Conservation (phyloP, 768 basidiomycete species). For the Baorangia bicolor region DNA sequence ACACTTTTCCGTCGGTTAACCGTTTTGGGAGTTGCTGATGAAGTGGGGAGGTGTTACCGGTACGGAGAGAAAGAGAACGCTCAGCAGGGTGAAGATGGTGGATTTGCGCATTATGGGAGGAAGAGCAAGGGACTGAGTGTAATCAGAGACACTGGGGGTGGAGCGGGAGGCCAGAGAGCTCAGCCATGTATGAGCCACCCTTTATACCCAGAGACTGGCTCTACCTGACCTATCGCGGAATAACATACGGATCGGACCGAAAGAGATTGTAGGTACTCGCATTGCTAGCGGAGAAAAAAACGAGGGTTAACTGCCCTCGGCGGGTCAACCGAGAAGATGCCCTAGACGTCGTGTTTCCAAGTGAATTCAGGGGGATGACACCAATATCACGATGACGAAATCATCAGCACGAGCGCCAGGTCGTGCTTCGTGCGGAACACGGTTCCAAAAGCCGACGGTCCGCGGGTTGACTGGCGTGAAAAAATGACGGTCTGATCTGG, state of each 20-base stretch:
- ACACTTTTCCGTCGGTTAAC: slow-evolving; percentile 52
- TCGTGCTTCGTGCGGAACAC: too few species aligned
- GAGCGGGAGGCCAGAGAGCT: neutral
- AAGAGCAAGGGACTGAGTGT: neutral
- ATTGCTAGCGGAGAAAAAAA: neutral
- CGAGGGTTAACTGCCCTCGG: too few species aligned
- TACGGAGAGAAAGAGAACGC: slow-evolving; percentile 39
- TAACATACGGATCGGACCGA: slow-evolving; percentile 5
- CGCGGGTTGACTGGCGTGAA: too few species aligned
- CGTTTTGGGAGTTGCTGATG: slow-evolving; percentile 45
- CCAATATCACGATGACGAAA: too few species aligned
- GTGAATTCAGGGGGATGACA: too few species aligned
- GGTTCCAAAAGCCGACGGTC: too few species aligned
- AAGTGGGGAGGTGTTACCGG: slow-evolving; percentile 37
- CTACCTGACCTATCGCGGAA: slow-evolving; percentile 15
- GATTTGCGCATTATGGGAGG: slow-evolving; percentile 13
- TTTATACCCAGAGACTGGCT: slow-evolving; percentile 21
- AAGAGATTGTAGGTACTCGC: slow-evolving; percentile 6
- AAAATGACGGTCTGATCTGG: too few species aligned
- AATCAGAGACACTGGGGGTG: neutral
- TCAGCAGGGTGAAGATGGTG: slow-evolving; percentile 36
- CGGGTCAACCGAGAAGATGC: too few species aligned
- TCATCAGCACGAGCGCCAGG: too few species aligned
- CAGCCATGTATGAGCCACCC: neutral
- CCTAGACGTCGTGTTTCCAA: too few species aligned